These are phyloP conservation scores for Hypocrella siamensis DNA, from an alignment of 2,329 filamentous ascomycete species.

Conservation along the genomic window DNA sequence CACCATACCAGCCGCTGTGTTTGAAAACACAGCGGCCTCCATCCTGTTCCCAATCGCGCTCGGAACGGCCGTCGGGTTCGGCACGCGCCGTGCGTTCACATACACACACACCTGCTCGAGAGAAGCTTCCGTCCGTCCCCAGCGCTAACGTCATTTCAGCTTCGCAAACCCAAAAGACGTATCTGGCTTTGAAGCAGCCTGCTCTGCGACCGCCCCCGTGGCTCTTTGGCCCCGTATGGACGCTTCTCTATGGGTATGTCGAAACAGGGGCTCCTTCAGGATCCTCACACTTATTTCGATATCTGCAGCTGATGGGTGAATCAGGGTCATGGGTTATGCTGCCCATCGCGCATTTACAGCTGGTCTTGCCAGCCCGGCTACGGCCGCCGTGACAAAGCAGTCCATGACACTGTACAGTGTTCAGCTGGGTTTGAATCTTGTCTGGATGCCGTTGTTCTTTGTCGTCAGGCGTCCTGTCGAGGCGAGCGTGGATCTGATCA, in stretches of 20 bases:
- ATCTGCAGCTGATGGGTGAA: background rate
- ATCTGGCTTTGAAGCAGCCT: slow-evolving; percentile 52
- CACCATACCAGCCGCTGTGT: slow-evolving; percentile 56
- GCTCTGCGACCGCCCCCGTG: slow-evolving; percentile 43
- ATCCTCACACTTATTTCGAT: no score
- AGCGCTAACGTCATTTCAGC: background rate
- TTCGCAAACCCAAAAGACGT: slow-evolving; percentile 32
- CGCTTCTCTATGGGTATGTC: slow-evolving; percentile 41
- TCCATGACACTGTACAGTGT: slow-evolving; percentile 68
- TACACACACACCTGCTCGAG: background rate
- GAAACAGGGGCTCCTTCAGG: no score
- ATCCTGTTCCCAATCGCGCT: slow-evolving; percentile 61
- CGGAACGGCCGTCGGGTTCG: slow-evolving; percentile 59
- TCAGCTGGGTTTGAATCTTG: slow-evolving; percentile 70
- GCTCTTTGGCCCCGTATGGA: slow-evolving; percentile 52
- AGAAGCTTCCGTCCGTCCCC: background rate
- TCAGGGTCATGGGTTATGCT: slow-evolving; percentile 68
- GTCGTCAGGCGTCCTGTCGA: slow-evolving; percentile 54
- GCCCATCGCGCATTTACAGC: slow-evolving; percentile 59
- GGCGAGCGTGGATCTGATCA: slow-evolving; percentile 60
- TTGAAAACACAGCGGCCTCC: slow-evolving; percentile 55
- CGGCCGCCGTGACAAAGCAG: slow-evolving; percentile 43
- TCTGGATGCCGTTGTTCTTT: slow-evolving; percentile 93
- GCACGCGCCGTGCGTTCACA: slow-evolving; percentile 40
- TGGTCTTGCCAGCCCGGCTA: slow-evolving; percentile 37